Percentiles rank a stretch among this genome's conserved stretches.
These are phyloP conservation scores for Nakaseomyces bracarensis DNA, from an alignment of 1,139 yeast species.

Conservation along the genomic window DNA sequence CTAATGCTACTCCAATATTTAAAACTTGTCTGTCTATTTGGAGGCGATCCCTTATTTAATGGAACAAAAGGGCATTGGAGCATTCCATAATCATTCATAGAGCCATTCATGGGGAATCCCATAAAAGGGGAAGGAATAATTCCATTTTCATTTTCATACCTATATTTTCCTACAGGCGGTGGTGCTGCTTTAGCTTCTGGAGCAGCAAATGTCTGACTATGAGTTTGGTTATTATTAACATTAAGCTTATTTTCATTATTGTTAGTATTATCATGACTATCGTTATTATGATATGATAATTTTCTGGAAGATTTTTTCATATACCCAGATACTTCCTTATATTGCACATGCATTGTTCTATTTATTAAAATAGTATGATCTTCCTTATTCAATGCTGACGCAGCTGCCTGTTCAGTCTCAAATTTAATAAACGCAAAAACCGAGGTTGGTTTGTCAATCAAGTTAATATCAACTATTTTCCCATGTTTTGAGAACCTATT, in stretches of 20 bases:
- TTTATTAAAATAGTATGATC: constrained; percentile 68
- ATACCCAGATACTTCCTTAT: constrained; percentile 45
- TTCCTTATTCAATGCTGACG: constrained; percentile 72
- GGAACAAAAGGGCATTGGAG: neutral
- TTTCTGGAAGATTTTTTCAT: constrained; percentile 18
- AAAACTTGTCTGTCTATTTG: neutral
- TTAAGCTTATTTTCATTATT: no score
- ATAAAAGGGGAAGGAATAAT: neutral
- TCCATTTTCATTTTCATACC: constrained; percentile 12
- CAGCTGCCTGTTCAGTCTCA: constrained; percentile 62
- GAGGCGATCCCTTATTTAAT: neutral
- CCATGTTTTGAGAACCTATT: constrained; percentile 66
- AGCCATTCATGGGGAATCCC: neutral
- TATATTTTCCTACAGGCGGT: constrained; percentile 57
- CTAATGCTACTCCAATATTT: neutral
- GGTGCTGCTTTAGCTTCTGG: constrained; percentile 56
- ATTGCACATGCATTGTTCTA: constrained; percentile 77
- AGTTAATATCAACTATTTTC: constrained; percentile 41
- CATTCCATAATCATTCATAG: constrained; percentile 6
- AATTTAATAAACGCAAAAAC: constrained; percentile 69
- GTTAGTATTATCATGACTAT: constrained; percentile 18
- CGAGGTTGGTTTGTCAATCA: constrained; percentile 45
- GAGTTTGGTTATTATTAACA: constrained; percentile 9
- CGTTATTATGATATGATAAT: constrained; percentile 15
- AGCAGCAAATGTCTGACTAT: constrained; percentile 20